Base-by-base conservation (phyloP, 495 filamentous ascomycete genomes). In the Choiromyces venosus region DNA sequence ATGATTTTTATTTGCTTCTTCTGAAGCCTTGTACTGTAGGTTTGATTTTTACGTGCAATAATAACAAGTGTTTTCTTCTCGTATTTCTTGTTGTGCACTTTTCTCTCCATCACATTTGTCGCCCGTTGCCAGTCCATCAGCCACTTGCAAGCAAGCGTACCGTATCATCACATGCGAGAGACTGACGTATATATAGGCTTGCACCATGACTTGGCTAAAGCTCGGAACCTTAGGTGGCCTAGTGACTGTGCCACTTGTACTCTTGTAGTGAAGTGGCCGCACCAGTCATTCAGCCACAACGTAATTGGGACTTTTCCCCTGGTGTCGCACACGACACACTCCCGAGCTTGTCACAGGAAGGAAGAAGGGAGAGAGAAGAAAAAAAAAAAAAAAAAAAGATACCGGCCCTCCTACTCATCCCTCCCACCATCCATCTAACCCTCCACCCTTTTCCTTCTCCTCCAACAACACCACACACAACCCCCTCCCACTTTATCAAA, bases 141-240 rank as follows among this genome's bases (percentile, higher is more conserved):
- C 52, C 52, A 61, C 52, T 33, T 14, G 52, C 2, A 5, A 61
- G 52, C 25, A 25, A 29, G 25, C 68, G 56, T 56, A 69, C 33
- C 33, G 69, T 69, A 65, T 52, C 36, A 68, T 77, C 73, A 77
- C 75, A 77, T 77, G 75, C 74, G 69, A 77, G 37, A 70, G 75
- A 69, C 75, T 77, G 75, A 77, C 75, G 75, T 77, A 76, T 74
- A 71, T 67, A 56, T 72, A 40, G 74, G 68, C 69, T 68, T 72
- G 56, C 52, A 66, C 36, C 29, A 42, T 72, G 72, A 52, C 69
- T 72, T 72, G 69, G 56, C 66, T 37, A 66, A 68, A 40, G 67
- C 74, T 73, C 67, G 40, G 69, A 37, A n/a, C 65, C 25, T 37
- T 25, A 33, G 52, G 52, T 36, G 75, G 75, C 75, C 69, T 38